Percentiles rank a stretch among this genome's conserved stretches.
phyloP scores from a whole-genome alignment of 1,284 basidiomycete species.

The Tausonia pullulans region DNA sequence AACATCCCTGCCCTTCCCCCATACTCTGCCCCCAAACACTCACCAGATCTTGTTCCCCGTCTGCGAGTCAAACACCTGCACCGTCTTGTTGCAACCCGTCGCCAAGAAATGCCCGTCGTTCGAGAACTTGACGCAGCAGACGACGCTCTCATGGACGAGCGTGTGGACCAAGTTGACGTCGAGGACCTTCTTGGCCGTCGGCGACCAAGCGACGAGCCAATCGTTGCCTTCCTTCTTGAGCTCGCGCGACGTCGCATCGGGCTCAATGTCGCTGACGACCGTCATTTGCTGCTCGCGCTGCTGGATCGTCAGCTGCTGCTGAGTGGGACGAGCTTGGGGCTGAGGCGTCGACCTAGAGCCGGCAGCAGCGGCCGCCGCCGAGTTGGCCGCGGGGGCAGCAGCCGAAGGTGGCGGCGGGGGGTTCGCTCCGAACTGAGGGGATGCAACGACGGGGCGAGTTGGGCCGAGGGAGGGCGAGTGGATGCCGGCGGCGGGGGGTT shows the following conservation, averaged over 20 bases:
- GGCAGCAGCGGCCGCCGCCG: not conserved
- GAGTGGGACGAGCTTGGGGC: not conserved
- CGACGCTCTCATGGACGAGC: slow-evolving; percentile 87
- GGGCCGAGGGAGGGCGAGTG: not conserved
- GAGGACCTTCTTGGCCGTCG: slow-evolving; percentile 63
- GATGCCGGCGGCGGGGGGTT: not conserved
- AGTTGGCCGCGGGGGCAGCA: not conserved
- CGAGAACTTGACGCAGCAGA: slow-evolving; percentile 84
- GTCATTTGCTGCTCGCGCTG: slow-evolving; percentile 16
- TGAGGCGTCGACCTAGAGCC: not conserved
- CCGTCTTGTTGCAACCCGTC: slow-evolving; percentile 80
- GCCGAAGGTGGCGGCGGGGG: not conserved
- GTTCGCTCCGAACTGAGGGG: not conserved
- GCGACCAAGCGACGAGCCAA: slow-evolving; percentile 93
- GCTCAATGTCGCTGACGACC: slow-evolving; percentile 38
- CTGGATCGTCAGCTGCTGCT: slow-evolving; percentile 7
- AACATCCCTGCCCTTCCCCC: too few species aligned
- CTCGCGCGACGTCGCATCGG: slow-evolving; percentile 41
- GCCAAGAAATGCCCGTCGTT: slow-evolving; percentile 78
- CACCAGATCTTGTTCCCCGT: slow-evolving; percentile 70
- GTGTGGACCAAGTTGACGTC: slow-evolving; percentile 87
- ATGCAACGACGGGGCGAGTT: not conserved
- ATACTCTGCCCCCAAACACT: slow-evolving; percentile 17
- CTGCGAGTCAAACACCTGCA: slow-evolving; percentile 81
- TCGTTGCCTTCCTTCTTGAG: slow-evolving; percentile 71